These are phyloP conservation scores for Paramecium biaurelia DNA, from an alignment of 73 alveolate genomes.

Conservation along the genomic window DNA sequence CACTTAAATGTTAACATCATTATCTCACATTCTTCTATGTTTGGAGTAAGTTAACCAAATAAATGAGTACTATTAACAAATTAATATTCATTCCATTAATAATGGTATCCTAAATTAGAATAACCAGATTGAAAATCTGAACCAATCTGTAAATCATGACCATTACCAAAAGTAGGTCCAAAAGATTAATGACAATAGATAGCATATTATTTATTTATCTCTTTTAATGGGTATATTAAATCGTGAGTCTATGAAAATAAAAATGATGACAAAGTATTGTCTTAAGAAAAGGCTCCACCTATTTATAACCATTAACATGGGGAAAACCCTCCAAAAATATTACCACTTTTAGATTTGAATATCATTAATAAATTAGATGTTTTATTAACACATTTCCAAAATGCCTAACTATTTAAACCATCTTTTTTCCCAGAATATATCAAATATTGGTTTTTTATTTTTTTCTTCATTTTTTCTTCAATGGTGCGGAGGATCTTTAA, in stretches of 20 bases:
- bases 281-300: not conserved
- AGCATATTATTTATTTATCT: not conserved
- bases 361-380: not conserved
- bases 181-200: not conserved
- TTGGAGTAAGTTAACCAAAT: not conserved
- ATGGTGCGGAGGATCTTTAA: not conserved
- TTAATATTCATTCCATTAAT: not conserved
- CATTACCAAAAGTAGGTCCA: constrained; percentile 47
- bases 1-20: not conserved
- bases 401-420: not conserved
- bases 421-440: not conserved
- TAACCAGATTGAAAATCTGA: not conserved
- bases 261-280: constrained; percentile 39
- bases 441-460: not conserved
- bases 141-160: not conserved
- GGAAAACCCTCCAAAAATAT: not conserved
- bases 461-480: not conserved
- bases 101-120: not conserved
- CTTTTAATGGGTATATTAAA: not conserved
- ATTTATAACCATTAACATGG: not conserved
- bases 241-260: constrained; percentile 35
- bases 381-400: not conserved
- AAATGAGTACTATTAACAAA: not conserved
- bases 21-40: not conserved
- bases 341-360: not conserved